Evolutionary conservation across 2,329 filamentous ascomycete genomes (phyloP).

Genomic region (Colletotrichum zoysiae): DNA sequence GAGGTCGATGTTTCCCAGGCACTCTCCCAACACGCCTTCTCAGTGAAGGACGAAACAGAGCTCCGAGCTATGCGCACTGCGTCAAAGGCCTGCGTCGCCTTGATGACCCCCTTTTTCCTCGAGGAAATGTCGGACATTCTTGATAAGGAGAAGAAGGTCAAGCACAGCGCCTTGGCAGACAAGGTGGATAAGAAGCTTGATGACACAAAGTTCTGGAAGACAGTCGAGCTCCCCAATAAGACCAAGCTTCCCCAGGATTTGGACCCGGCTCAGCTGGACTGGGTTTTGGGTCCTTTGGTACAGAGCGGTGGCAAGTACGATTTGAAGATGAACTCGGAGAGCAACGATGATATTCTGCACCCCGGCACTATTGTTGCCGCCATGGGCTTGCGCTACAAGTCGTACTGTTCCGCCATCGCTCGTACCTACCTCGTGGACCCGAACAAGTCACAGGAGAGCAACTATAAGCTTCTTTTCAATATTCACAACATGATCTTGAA

Average conservation of each 20-base stretch:
- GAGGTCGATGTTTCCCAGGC: conserved; percentile 88
- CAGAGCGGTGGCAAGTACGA: conserved; percentile 98
- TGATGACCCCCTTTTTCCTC: conserved; percentile 97
- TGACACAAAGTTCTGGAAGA: conserved; percentile 93
- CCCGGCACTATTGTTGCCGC: conserved; percentile 94
- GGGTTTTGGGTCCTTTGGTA: conserved; percentile 90
- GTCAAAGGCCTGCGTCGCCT: conserved; percentile 90
- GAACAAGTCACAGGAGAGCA: conserved; percentile 93
- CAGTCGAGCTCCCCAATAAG: conserved; percentile 75
- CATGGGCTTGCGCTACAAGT: conserved; percentile 93
- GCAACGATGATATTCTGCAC: conserved; percentile 86
- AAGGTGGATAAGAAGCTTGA: conserved; percentile 94
- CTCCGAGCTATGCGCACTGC: conserved; percentile 94
- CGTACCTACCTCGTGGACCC: conserved; percentile 97
- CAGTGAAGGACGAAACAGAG: conserved; percentile 95
- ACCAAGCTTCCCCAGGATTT: conserved; percentile 88
- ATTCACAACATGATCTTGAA: conserved; percentile 93
- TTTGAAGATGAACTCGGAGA: conserved; percentile 81
- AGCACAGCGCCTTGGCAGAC: conserved; percentile 86
- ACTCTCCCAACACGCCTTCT: conserved; percentile 85
- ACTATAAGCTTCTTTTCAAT: conserved; percentile 88
- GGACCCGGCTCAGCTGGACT: conserved; percentile 90
- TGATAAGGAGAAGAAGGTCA: conserved; percentile 97
- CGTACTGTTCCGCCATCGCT: conserved; percentile 92
- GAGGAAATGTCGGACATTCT: conserved; percentile 98